These are phyloP conservation scores for Petunia secreta DNA, from an alignment of 257 asterid genomes.

Conservation along the genomic window DNA sequence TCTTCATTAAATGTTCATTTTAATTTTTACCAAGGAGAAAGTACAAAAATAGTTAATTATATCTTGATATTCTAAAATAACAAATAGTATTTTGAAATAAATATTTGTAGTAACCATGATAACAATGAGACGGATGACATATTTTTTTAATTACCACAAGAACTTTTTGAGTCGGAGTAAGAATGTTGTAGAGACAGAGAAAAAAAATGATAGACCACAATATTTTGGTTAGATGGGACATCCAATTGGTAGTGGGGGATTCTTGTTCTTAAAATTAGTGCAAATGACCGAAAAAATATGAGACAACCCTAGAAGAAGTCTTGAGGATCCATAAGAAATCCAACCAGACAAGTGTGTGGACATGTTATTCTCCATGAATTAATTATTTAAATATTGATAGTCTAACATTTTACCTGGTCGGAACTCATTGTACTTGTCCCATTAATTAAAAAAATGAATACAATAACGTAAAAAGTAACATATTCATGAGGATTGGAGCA, in stretches of 20 bases:
- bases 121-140: no score
- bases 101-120: no score
- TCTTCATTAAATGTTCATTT: no score
- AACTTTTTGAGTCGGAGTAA: background rate
- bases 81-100: no score
- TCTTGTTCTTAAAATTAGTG: conserved; percentile 11
- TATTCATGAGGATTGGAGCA: conserved; percentile 22
- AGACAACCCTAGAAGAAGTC: background rate
- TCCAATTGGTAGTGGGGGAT: conserved; percentile 10
- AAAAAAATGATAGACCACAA: background rate
- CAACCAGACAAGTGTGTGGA: conserved; percentile 19
- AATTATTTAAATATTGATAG: conserved; percentile 19
- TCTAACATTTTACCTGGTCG: conserved; percentile 12
- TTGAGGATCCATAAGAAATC: conserved; percentile 19
- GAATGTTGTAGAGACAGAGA: background rate
- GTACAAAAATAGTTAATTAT: no score
- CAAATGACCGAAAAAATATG: background rate
- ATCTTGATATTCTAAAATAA: no score
- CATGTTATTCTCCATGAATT: conserved; percentile 11
- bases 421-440: background rate
- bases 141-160: no score
- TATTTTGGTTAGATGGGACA: background rate
- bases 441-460: background rate
- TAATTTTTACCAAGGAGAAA: no score
- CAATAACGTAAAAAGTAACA: background rate